Evolutionary conservation across 768 basidiomycete species (phyloP), one percentile per base, ranked within the genome.

Genomic region (Boletus reticulatus): DNA sequence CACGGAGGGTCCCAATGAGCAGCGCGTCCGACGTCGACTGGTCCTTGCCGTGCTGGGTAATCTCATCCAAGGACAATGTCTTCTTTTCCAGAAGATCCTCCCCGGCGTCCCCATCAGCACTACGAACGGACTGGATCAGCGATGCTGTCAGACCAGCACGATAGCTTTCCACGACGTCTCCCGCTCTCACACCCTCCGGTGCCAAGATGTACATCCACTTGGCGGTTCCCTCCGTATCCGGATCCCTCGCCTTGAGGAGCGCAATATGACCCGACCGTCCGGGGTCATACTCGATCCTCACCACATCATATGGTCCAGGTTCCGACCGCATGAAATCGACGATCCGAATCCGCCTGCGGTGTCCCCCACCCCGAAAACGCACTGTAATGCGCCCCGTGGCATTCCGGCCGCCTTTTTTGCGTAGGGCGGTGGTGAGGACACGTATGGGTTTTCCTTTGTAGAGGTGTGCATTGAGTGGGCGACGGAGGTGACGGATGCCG

Each of bases 241-340:
- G 69, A 61, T 84, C 76, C 48, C 86, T 77, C 66, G 83, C 87
- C 67, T 79, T 80, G 66, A 98, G 68, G 56, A 99, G 81, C 3
- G 97, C 96, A 66, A 99, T 96, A 70, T 99, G 97, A 8, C 92
- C 93, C 36, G 87, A 90, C 43, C 97, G 81, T 5, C 90, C 90
- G 0, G 97, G 97, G 76, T 98, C 97, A 67, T 96, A 99, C 75
- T 98, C 97, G 61, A 99, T 92, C 45, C 97, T 83, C 4, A 95
- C 81, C 43, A 98, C 94, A 62, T 95, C 91, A 65, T 92, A 90
- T 36, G 87, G 75, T 10, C 96, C 96, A 1, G 83, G 77, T 56
- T 87, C 85, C n/a, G 75, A 73, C 51, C 97, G 82, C 70, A 78
- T 74, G 66, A 96, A 98, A 72, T 99, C 97, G 51, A 99, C 74